phyloP scores from a whole-genome alignment of 2,329 filamentous ascomycete genomes.

The Botrytis squamosa region DNA sequence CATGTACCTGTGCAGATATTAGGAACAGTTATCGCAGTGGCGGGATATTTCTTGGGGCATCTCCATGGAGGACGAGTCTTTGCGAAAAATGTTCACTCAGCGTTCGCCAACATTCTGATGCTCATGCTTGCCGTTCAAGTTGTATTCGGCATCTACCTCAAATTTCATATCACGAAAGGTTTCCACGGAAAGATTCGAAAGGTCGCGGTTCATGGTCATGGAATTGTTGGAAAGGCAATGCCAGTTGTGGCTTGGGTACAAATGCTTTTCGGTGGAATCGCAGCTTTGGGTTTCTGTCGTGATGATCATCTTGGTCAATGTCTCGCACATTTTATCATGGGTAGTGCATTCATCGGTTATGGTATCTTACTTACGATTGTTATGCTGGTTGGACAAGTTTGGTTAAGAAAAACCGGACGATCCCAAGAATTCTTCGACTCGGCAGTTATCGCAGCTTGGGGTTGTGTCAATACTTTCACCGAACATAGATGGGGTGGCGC shows the following conservation, averaged over 20 bases:
- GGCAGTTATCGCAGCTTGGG: slow-evolving; percentile 87
- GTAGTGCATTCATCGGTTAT: slow-evolving; percentile 91
- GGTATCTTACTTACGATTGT: slow-evolving; percentile 84
- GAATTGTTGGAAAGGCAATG: slow-evolving; percentile 81
- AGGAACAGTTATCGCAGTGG: slow-evolving; percentile 70
- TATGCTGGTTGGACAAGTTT: slow-evolving; percentile 82
- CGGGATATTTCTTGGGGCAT: slow-evolving; percentile 91
- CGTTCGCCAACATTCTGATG: slow-evolving; percentile 79
- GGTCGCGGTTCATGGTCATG: slow-evolving; percentile 70
- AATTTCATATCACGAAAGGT: slow-evolving; percentile 82
- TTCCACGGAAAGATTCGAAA: slow-evolving; percentile 76
- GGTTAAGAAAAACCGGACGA: slow-evolving; percentile 77
- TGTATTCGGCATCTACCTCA: slow-evolving; percentile 80
- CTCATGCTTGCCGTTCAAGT: slow-evolving; percentile 75
- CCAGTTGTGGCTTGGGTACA: slow-evolving; percentile 87
- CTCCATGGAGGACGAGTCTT: slow-evolving; percentile 88
- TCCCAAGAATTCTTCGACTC: slow-evolving; percentile 98
- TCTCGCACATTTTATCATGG: slow-evolving; percentile 97
- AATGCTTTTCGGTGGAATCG: slow-evolving; percentile 95
- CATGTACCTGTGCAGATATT: slow-evolving; percentile 85
- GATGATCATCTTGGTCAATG: slow-evolving; percentile 91
- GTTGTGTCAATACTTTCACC: slow-evolving; percentile 96
- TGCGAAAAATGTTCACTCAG: slow-evolving; percentile 73
- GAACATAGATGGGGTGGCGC: slow-evolving; percentile 89
- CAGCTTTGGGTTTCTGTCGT: slow-evolving; percentile 86